Evolutionary conservation across 176 grass and related monocot genomes (phyloP).

Genomic region (Leersia perrieri): DNA sequence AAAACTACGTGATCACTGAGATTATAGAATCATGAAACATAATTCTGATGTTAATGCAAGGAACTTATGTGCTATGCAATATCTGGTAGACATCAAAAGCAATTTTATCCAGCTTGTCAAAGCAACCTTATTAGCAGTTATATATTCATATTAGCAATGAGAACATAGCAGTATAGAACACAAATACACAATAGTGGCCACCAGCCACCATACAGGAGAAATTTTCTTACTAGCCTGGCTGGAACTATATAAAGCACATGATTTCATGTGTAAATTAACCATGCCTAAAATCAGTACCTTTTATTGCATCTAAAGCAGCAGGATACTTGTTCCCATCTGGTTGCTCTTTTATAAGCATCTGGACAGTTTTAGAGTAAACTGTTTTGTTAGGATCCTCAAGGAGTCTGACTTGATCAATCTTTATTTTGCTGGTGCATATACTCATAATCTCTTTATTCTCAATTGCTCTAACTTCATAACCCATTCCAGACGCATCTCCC

Average conservation of each 20-base stretch:
- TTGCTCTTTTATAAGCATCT: conserved; percentile 68
- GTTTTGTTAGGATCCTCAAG: conserved; percentile 69
- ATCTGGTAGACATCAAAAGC: not conserved
- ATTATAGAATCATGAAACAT: not conserved
- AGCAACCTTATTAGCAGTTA: conserved; percentile 5
- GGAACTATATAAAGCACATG: conserved; percentile 7
- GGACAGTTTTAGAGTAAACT: conserved; percentile 78
- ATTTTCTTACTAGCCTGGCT: not conserved
- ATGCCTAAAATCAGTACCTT: conserved; percentile 56
- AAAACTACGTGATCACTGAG: not conserved
- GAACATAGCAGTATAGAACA: not conserved
- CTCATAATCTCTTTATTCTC: conserved; percentile 78
- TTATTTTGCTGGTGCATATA: conserved; percentile 87
- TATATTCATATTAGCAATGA: conserved; percentile 2
- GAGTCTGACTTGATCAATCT: conserved; percentile 92
- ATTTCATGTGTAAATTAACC: not conserved
- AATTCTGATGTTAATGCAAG: not conserved
- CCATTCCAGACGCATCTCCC: conserved; percentile 59
- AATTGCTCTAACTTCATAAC: conserved; percentile 78
- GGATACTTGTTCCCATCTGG: conserved; percentile 64
- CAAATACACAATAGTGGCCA: not conserved
- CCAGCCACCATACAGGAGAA: not conserved
- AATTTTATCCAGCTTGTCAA: not conserved
- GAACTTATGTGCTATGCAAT: not conserved
- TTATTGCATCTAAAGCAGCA: conserved; percentile 76